phyloP scores from a whole-genome alignment of 345 rosid genomes.

The Syzygium jambos region DNA sequence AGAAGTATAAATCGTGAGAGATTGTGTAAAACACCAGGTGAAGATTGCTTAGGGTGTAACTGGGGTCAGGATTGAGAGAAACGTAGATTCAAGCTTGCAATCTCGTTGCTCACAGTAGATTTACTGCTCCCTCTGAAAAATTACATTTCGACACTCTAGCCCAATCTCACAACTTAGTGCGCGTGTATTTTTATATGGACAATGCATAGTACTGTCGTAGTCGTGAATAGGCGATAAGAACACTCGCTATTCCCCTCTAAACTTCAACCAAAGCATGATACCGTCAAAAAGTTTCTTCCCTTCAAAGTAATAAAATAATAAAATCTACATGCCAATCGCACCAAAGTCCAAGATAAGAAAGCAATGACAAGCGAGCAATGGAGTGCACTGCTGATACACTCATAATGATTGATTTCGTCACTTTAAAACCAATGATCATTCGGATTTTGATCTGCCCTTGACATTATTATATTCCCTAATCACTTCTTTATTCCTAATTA shows the following conservation, averaged over 20 bases:
- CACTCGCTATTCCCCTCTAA: not conserved
- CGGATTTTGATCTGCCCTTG: not conserved
- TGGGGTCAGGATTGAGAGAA: not conserved
- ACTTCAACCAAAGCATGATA: not conserved
- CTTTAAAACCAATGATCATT: not conserved
- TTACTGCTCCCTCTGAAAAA: not conserved
- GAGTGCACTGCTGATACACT: not conserved
- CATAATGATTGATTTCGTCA: not conserved
- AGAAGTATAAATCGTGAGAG: not conserved
- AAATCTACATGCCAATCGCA: not conserved
- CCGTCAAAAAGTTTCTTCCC: not conserved
- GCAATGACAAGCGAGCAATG: not conserved
- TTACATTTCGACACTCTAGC: not conserved
- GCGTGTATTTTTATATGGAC: not conserved
- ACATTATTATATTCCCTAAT: not conserved
- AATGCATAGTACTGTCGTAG: too few relatives aligned
- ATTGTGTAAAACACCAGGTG: not conserved
- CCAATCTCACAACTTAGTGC: not conserved
- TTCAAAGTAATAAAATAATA: not conserved
- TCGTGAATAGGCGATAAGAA: not conserved
- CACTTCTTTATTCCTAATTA: not conserved
- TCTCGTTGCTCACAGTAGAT: not conserved
- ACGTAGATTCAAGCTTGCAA: not conserved
- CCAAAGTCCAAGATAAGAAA: not conserved
- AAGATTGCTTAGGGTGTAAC: not conserved